These are phyloP conservation scores for Exsudoporus frostii DNA, from an alignment of 768 basidiomycete species.

Conservation along the genomic window DNA sequence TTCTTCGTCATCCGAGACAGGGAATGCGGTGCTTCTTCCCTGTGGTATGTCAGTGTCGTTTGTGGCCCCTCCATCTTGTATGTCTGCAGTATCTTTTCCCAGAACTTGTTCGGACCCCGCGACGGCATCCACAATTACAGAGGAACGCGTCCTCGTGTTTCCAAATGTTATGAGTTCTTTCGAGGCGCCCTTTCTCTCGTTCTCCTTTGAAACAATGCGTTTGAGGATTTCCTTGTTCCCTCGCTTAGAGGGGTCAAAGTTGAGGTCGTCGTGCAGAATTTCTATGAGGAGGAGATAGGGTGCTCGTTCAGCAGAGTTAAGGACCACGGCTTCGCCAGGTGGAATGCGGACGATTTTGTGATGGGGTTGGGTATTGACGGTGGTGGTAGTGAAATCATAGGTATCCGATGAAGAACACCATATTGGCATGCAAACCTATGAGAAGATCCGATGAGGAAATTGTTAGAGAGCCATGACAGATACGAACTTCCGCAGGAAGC, in stretches of 20 bases:
- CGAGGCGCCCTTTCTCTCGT: slow-evolving; percentile 55
- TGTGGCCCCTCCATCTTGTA: slow-evolving; percentile 14
- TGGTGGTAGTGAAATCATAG: slow-evolving; percentile 32
- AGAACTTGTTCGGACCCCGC: slow-evolving; percentile 31
- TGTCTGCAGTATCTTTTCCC: slow-evolving; percentile 29
- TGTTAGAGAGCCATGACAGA: neutral
- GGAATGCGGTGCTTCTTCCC: slow-evolving; percentile 18
- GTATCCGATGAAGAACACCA: slow-evolving; percentile 78
- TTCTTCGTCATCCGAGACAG: slow-evolving; percentile 66
- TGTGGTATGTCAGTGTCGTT: slow-evolving; percentile 18
- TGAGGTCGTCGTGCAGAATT: slow-evolving; percentile 83
- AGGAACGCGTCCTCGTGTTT: slow-evolving; percentile 16
- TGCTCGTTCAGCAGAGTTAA: slow-evolving; percentile 95
- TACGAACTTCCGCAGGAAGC: slow-evolving; percentile 85
- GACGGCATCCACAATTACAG: slow-evolving; percentile 20
- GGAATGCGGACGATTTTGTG: slow-evolving; percentile 97
- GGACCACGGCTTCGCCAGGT: slow-evolving; percentile 94
- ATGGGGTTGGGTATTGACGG: slow-evolving; percentile 57
- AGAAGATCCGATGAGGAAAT: slow-evolving; percentile 4
- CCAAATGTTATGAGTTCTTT: slow-evolving; percentile 51
- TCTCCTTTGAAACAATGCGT: slow-evolving; percentile 68
- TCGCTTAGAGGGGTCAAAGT: slow-evolving; percentile 84
- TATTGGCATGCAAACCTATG: slow-evolving; percentile 81
- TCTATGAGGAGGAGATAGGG: slow-evolving; percentile 93
- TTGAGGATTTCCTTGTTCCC: slow-evolving; percentile 84